Conservation (phyloP, 192 early-diverging fungal species). For the Backusella tuberculispora region DNA sequence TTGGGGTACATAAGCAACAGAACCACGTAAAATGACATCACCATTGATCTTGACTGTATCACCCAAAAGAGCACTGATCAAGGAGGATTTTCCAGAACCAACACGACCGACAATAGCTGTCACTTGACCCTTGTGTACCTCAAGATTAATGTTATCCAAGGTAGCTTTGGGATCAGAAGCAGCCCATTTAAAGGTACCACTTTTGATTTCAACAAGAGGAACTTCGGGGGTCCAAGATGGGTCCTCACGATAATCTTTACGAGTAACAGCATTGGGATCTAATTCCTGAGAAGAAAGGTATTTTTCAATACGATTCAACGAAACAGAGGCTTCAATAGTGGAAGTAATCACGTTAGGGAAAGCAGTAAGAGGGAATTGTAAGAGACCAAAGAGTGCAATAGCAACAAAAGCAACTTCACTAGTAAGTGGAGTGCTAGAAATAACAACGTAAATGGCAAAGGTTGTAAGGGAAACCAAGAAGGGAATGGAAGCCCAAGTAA, state of each 20-base stretch:
- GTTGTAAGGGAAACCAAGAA: slow-evolving; percentile 87
- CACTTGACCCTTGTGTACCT: slow-evolving; percentile 43
- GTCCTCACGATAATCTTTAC: slow-evolving; percentile 38
- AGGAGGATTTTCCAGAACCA: slow-evolving; percentile 67
- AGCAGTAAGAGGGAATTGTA: slow-evolving; percentile 85
- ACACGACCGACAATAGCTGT: slow-evolving; percentile 51
- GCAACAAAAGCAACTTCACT: slow-evolving; percentile 82
- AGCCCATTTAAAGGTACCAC: slow-evolving; percentile 63
- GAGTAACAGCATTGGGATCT: slow-evolving; percentile 65
- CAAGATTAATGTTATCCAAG: slow-evolving; percentile 45
- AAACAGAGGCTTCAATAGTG: slow-evolving; percentile 81
- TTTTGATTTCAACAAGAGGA: slow-evolving; percentile 50
- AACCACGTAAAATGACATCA: slow-evolving; percentile 64
- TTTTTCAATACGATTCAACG: slow-evolving; percentile 76
- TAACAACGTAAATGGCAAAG: slow-evolving; percentile 75
- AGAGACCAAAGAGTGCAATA: slow-evolving; percentile 88
- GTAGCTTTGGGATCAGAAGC: slow-evolving; percentile 42
- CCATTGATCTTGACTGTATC: slow-evolving; percentile 81
- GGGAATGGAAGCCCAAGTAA: slow-evolving; percentile 84
- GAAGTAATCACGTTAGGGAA: slow-evolving; percentile 84
- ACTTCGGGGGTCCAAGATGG: slow-evolving; percentile 24
- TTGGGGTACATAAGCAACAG: slow-evolving; percentile 78
- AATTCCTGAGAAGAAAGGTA: slow-evolving; percentile 86
- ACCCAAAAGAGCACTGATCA: slow-evolving; percentile 82
- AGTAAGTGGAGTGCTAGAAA: slow-evolving; percentile 57